These are phyloP conservation scores for Nepenthes alata DNA, from an alignment of 179 eudicot genomes.

Conservation along the genomic window DNA sequence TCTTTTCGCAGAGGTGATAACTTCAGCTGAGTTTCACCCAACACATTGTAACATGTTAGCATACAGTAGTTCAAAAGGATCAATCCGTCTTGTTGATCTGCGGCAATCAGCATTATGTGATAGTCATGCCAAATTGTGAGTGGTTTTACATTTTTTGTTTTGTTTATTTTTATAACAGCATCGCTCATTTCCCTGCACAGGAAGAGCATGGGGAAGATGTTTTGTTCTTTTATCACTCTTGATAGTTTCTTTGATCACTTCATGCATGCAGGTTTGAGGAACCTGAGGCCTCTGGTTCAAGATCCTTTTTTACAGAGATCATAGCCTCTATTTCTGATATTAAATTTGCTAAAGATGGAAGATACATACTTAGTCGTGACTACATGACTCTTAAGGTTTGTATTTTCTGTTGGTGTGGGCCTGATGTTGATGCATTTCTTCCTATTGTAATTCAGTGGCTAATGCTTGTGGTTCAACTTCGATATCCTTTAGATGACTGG, in stretches of 20 bases:
- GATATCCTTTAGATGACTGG: no score
- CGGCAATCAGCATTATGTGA: slow-evolving; percentile 71
- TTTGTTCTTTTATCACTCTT: background rate
- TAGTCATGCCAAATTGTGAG: slow-evolving; percentile 59
- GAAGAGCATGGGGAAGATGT: background rate
- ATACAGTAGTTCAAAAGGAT: slow-evolving; percentile 71
- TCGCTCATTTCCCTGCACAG: background rate
- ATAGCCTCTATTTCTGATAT: slow-evolving; percentile 71
- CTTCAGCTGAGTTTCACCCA: slow-evolving; percentile 73
- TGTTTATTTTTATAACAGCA: background rate
- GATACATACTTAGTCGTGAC: slow-evolving; percentile 64
- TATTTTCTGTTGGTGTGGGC: background rate
- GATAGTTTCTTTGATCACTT: no score
- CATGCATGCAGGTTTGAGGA: slow-evolving; percentile 46
- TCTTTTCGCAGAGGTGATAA: slow-evolving; percentile 49
- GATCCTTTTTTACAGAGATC: slow-evolving; percentile 70
- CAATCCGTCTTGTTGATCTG: slow-evolving; percentile 65
- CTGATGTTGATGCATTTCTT: no score
- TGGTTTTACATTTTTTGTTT: slow-evolving; percentile 3
- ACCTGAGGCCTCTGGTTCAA: slow-evolving; percentile 60
- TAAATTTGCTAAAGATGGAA: slow-evolving; percentile 59
- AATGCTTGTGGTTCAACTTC: no score
- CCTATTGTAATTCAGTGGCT: no score
- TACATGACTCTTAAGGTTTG: slow-evolving; percentile 70
- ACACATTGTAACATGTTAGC: slow-evolving; percentile 61